Conservation (phyloP, 1,284 basidiomycete species). For the Marasmius oreades region DNA sequence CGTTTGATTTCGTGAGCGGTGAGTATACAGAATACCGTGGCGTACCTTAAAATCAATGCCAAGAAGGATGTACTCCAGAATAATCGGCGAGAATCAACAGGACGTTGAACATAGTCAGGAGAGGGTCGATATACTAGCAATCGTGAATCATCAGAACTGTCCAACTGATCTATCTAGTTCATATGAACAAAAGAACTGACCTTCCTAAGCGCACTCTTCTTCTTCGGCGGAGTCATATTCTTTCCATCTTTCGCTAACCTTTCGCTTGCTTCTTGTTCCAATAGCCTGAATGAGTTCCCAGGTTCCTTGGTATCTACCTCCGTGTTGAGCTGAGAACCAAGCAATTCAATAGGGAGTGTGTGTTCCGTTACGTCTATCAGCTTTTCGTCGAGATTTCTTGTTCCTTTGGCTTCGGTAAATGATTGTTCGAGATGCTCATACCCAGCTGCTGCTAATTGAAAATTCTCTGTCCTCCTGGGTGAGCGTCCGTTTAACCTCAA, state of each 20-base stretch:
- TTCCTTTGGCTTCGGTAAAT: conserved; percentile 31
- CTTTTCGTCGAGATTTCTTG: conserved; percentile 27
- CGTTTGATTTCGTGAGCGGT: no score
- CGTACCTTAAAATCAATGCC: conserved; percentile 57
- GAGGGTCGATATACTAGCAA: conserved; percentile 56
- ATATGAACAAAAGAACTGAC: conserved; percentile 26
- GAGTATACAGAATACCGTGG: no score
- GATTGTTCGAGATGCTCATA: conserved; percentile 56
- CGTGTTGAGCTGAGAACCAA: conserved; percentile 42
- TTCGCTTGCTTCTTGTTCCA: conserved; percentile 47
- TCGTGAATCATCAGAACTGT: no score
- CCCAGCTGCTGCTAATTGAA: conserved; percentile 64
- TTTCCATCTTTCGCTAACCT: conserved; percentile 53
- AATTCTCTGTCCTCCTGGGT: conserved; percentile 63
- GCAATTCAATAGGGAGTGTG: conserved; percentile 36
- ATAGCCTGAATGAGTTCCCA: conserved; percentile 47
- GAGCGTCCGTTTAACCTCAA: conserved; percentile 56
- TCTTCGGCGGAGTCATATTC: conserved; percentile 66
- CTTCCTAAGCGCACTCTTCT: conserved; percentile 62
- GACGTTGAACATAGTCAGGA: conserved; percentile 67
- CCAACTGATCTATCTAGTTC: no score
- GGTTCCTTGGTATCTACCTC: conserved; percentile 53
- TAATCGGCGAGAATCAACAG: conserved; percentile 59
- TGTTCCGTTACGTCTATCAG: conserved; percentile 56
- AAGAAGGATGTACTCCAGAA: conserved; percentile 62